Percentiles rank a stretch among this genome's conserved stretches.
Conservation (phyloP, 345 rosid species). For the Salix koriyanagi region DNA sequence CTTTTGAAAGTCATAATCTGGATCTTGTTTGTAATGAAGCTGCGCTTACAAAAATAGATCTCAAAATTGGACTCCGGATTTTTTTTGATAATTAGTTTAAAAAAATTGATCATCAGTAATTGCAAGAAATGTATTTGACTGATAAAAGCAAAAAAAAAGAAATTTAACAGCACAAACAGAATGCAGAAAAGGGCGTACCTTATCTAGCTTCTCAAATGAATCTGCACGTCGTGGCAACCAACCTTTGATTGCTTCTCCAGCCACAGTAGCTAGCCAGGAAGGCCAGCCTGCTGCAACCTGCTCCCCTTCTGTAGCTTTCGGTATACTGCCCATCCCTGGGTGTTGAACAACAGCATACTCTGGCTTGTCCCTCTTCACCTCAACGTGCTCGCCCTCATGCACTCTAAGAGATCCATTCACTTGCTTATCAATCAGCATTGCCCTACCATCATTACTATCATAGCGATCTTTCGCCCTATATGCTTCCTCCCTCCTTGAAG, state of each 20-base stretch:
- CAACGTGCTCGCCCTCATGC: conserved; percentile 49
- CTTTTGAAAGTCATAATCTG: not conserved
- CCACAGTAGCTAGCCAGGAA: conserved; percentile 89
- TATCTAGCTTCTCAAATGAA: conserved; percentile 93
- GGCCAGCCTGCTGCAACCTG: conserved; percentile 99
- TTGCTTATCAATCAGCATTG: conserved; percentile 59
- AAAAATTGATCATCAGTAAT: not conserved
- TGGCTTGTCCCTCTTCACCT: conserved; percentile 64
- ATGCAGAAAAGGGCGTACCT: conserved; percentile 49
- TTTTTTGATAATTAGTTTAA: not conserved
- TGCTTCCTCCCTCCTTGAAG: conserved; percentile 73
- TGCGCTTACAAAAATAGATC: not conserved
- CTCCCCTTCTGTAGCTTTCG: conserved; percentile 81
- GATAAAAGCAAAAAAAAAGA: not conserved
- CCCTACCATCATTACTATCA: conserved; percentile 53
- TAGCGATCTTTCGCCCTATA: conserved; percentile 48
- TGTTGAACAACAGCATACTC: conserved; percentile 45
- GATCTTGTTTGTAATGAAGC: not conserved
- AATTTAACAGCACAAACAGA: conserved; percentile 5
- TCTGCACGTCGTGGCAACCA: conserved; percentile 97
- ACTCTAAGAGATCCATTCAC: conserved; percentile 53
- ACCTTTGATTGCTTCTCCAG: conserved; percentile 95
- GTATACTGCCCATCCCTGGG: conserved; percentile 60
- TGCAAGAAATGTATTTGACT: not conserved
- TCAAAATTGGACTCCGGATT: not conserved